Conservation (phyloP, 108 stramenopile genomes). For the Fistulifera pelliculosa region DNA sequence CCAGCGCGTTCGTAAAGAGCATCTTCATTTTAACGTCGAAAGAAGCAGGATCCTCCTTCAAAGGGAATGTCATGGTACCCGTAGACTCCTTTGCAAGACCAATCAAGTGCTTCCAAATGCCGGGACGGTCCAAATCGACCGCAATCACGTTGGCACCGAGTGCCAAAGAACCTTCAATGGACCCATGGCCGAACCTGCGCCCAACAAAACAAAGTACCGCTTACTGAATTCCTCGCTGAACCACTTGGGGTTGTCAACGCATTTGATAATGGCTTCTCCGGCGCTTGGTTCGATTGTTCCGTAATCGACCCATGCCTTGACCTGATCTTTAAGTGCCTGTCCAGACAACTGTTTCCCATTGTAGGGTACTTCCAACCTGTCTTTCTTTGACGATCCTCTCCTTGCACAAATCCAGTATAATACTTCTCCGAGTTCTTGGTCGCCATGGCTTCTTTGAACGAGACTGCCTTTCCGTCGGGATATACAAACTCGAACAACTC, state of each 20-base stretch:
- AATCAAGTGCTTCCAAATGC: constrained; percentile 89
- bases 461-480: constrained; percentile 54
- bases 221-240: constrained; percentile 67
- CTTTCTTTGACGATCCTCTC: constrained; percentile 33
- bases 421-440: constrained; percentile 63
- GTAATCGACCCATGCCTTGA: constrained; percentile 86
- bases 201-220: constrained; percentile 90
- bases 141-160: constrained; percentile 94
- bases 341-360: constrained; percentile 82
- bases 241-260: constrained; percentile 76
- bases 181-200: constrained; percentile 98
- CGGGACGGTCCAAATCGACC: constrained; percentile 88
- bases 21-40: constrained; percentile 41
- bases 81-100: constrained; percentile 62
- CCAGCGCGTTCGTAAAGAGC: constrained; percentile 73
- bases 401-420: constrained; percentile 78
- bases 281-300: constrained; percentile 94
- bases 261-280: constrained; percentile 83
- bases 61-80: constrained; percentile 91
- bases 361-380: constrained; percentile 78
- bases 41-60: constrained; percentile 48
- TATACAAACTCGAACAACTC: constrained; percentile 88
- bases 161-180: constrained; percentile 88
- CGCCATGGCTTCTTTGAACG: constrained; percentile 81
- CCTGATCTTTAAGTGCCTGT: constrained; percentile 70